Conservation (phyloP, 306 rosid genomes). For the Abrus pulchellus region DNA sequence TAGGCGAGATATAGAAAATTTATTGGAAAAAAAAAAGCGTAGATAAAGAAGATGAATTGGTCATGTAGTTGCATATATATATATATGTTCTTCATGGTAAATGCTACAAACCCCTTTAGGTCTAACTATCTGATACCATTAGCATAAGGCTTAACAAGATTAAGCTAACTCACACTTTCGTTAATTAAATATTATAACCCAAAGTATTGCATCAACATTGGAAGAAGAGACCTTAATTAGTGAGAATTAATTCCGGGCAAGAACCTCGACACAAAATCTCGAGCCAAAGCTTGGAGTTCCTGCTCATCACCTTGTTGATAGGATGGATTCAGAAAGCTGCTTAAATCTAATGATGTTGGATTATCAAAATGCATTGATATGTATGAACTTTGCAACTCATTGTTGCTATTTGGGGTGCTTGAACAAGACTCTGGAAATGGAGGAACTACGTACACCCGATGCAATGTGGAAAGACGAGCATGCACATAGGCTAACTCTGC, state of each 20-base stretch:
- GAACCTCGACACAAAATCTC: slow-evolving; percentile 68
- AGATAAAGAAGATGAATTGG: no score
- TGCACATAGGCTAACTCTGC: slow-evolving; percentile 81
- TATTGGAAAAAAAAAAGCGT: no score
- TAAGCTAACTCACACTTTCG: no score
- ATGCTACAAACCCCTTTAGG: no score
- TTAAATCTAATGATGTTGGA: slow-evolving; percentile 45
- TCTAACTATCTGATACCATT: no score
- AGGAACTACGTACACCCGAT: slow-evolving; percentile 45
- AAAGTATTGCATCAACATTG: no score
- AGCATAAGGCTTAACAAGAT: no score
- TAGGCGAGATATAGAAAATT: no score
- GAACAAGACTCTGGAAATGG: slow-evolving; percentile 34
- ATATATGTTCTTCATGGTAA: no score
- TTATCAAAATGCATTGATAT: slow-evolving; percentile 58
- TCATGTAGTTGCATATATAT: no score
- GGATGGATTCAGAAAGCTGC: slow-evolving; percentile 47
- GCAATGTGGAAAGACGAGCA: slow-evolving; percentile 75
- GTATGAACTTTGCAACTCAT: slow-evolving; percentile 39
- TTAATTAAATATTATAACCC: no score
- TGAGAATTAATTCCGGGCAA: slow-evolving; percentile 54
- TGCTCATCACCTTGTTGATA: slow-evolving; percentile 56
- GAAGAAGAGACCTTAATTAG: no score
- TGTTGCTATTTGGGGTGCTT: not conserved
- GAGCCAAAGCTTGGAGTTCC: slow-evolving; percentile 73